phyloP scores from a whole-genome alignment of 352 stramenopile species.

The Phytophthora pisi region DNA sequence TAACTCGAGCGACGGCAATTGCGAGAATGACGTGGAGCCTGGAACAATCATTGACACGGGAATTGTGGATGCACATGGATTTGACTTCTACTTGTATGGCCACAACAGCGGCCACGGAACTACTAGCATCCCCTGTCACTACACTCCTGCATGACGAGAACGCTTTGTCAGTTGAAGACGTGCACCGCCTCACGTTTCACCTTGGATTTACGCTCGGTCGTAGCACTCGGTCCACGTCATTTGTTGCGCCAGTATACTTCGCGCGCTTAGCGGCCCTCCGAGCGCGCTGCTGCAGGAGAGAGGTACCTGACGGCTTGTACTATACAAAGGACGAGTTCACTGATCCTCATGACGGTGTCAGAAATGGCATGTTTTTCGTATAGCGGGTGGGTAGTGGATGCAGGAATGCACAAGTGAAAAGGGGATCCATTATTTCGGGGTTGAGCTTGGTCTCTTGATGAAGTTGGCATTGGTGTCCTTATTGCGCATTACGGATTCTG shows the following conservation, averaged over 20 bases:
- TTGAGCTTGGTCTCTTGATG: not conserved
- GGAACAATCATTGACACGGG: not conserved
- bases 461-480: not conserved
- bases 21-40: not conserved
- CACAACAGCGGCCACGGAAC: not conserved
- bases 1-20: not conserved
- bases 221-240: not conserved
- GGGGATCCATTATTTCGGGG: not conserved
- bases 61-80: not conserved
- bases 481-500: not conserved
- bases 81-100: not conserved
- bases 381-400: not conserved
- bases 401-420: not conserved
- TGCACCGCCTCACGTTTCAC: not conserved
- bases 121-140: not conserved
- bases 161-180: not conserved
- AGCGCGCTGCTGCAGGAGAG: not conserved
- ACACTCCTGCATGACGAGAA: constrained; percentile 21
- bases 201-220: not conserved
- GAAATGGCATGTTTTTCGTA: not conserved
- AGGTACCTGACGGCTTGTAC: not conserved
- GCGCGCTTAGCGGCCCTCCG: not conserved
- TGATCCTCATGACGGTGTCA: not conserved
- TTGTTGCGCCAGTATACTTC: not conserved
- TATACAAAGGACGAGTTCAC: not conserved